These are phyloP conservation scores for Stropharia rugosoannulata DNA, from an alignment of 768 basidiomycete species.

Conservation along the genomic window DNA sequence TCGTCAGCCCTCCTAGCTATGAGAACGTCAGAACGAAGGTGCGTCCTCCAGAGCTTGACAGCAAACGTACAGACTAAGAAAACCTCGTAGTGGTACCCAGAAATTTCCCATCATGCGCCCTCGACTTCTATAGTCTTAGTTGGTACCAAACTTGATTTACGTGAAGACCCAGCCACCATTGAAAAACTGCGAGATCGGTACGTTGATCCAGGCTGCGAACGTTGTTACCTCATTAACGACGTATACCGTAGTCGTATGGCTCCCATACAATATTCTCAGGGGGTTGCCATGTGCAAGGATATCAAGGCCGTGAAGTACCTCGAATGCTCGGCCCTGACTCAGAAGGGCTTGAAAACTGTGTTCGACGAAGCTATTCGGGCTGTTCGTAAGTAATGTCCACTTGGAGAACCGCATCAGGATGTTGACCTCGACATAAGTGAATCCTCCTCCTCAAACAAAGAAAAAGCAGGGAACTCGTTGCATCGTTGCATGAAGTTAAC, in stretches of 20 bases:
- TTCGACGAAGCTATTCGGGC: slow-evolving; percentile 99
- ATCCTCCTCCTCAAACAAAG: slow-evolving; percentile 67
- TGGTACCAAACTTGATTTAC: slow-evolving; percentile 96
- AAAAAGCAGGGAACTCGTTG: slow-evolving; percentile 54
- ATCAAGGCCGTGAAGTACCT: slow-evolving; percentile 96
- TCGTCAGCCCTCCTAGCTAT: slow-evolving; percentile 96
- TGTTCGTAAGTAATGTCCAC: slow-evolving; percentile 66
- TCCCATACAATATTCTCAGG: slow-evolving; percentile 91
- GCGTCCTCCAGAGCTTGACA: slow-evolving; percentile 21
- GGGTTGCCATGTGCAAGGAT: slow-evolving; percentile 88
- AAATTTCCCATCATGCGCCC: slow-evolving; percentile 97
- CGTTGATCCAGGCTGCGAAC: slow-evolving; percentile 9
- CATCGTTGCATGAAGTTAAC: slow-evolving; percentile 64
- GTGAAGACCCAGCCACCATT: slow-evolving; percentile 91
- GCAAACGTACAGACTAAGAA: slow-evolving; percentile 8
- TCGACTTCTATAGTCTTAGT: slow-evolving; percentile 91
- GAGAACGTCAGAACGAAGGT: slow-evolving; percentile 99
- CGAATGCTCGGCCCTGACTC: slow-evolving; percentile 94
- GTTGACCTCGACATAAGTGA: slow-evolving; percentile 45
- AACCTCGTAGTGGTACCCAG: slow-evolving; percentile 81
- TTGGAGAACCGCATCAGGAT: slow-evolving; percentile 1
- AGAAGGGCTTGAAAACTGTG: slow-evolving; percentile 98
- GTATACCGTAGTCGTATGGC: slow-evolving; percentile 72
- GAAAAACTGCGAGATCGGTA: slow-evolving; percentile 92
- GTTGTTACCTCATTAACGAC: slow-evolving; percentile 3